Evolutionary conservation across 192 early-diverging fungal genomes (phyloP), one percentile per base, ranked within the genome.

Genomic region (Coemansia sp.): DNA sequence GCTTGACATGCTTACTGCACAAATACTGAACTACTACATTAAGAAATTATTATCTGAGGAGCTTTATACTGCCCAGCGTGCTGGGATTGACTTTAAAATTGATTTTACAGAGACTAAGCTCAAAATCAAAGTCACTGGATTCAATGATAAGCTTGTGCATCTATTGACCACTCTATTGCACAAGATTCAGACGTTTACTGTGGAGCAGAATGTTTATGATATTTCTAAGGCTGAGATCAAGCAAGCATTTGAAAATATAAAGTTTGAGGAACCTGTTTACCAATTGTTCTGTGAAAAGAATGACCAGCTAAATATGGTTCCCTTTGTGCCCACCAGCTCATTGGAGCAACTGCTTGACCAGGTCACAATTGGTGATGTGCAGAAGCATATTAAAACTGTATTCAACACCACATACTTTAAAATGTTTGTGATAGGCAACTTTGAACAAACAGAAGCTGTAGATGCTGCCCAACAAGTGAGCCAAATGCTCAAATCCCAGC

Each of bases 391-490:
- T 52, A 6, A 52, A 3, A 23, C 50, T n/a, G 25, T 52, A 52
- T 52, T 52, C 21, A 10, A 8, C 7, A 8, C 7, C 2, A 65
- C 92, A 50, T 85, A 84, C 71, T 68, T 91, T 6, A 93, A 94
- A 69, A 85, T 87, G 12, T 75, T 93, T 3, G 85, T 92, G 8
- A 84, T 87, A 53, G 96, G 96, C 52, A 93, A 98, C 68, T 75
- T 91, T 48, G 59, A 77, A 4, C 79, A 77, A 6, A 69, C 82
- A 9, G 85, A 90, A 41, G 90, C 90, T 0, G 64, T 89, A 14
- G 70, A 74, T 25, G 76, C 88, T 31, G 82, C 84, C 6, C 38
- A 71, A 2, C 82, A 76, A 21, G 75, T 90, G 6, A 73, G 84
- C 8, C 64, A 83, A 16, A 76, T 75, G 4, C 67, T 95, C 56